phyloP scores from a whole-genome alignment of 2,329 filamentous ascomycete species.

The Thelonectria blattea region DNA sequence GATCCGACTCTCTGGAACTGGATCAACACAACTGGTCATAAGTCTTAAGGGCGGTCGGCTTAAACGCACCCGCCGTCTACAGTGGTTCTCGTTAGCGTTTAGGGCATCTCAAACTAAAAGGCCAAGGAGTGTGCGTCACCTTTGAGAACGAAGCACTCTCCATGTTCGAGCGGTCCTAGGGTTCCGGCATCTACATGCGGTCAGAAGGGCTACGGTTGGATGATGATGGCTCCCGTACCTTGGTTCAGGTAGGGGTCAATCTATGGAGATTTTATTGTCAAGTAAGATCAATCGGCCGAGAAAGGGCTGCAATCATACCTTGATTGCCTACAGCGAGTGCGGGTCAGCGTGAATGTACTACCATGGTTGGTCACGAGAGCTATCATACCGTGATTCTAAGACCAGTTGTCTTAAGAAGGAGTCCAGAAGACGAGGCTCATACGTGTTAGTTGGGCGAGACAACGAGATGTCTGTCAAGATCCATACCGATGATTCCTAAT shows the following conservation, averaged over 20 bases:
- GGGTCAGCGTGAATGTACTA: neutral
- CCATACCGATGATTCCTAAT: neutral
- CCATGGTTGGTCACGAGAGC: no score
- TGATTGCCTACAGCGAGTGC: neutral
- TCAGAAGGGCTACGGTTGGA: no score
- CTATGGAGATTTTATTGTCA: no score
- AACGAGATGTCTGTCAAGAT: neutral
- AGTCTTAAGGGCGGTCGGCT: no score
- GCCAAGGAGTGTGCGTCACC: no score
- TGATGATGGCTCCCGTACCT: neutral
- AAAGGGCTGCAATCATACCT: neutral
- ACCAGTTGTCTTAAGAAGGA: neutral
- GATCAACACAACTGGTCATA: neutral
- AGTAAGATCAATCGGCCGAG: no score
- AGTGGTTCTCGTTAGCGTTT: no score
- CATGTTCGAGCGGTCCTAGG: constrained; percentile 57
- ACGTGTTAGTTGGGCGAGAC: neutral
- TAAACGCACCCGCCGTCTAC: constrained; percentile 60
- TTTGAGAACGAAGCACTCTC: constrained; percentile 82
- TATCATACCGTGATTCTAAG: neutral
- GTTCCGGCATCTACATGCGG: no score
- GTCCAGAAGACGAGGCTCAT: neutral
- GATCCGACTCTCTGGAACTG: constrained; percentile 46
- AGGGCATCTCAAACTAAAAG: no score
- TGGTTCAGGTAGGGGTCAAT: neutral